Base-by-base conservation (phyloP, 805 yeast species). In the Suhomyces sp. region DNA sequence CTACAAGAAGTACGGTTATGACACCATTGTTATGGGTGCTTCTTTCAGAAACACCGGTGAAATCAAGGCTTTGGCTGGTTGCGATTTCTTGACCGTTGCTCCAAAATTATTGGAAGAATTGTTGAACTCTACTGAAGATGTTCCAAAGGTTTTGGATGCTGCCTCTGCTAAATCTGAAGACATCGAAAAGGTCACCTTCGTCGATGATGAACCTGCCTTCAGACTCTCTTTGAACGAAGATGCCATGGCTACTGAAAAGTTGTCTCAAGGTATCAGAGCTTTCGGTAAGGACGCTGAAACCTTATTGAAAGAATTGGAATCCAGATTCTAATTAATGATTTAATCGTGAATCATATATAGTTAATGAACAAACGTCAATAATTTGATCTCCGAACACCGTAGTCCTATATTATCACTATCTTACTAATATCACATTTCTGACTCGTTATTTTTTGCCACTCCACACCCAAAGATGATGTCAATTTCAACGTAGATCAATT, bases 21-120 rank as follows among this genome's bases (percentile, higher is more conserved):
- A 93, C 66, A 94, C 99, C 73, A 92, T 94, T 70, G 98, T 94
- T 69, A 94, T 94, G 99, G 99, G 99, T 77, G 99, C 99, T 55
- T 93, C 98, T 54, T 93, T 94, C 91, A 93, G 99, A 85, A 94
- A 92, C 82, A 75, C 79, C 57, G 97, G 91, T 62, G 99, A 93
- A 80, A 89, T 94, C 77, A 87, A 86, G 76, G 97, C 96, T 64
- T 81, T 94, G 65, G 97, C 99, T 54, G 99, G 99, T 74, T 86
- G 89, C 69, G 99, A 94, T 74, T 91, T 78, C 84, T 81, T 94
- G 77, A 94, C 99, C 69, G 91, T 94, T 66, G 81, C 98, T 64
- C 98, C 98, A 71, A 82, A 81, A 69, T 81, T 94, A 66, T 85
- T 94, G 73, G 97, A 93, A 76, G 87, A 89, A 76, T 83, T 93